Conservation (phyloP, 495 filamentous ascomycete genomes). For the Penicillium daleae region DNA sequence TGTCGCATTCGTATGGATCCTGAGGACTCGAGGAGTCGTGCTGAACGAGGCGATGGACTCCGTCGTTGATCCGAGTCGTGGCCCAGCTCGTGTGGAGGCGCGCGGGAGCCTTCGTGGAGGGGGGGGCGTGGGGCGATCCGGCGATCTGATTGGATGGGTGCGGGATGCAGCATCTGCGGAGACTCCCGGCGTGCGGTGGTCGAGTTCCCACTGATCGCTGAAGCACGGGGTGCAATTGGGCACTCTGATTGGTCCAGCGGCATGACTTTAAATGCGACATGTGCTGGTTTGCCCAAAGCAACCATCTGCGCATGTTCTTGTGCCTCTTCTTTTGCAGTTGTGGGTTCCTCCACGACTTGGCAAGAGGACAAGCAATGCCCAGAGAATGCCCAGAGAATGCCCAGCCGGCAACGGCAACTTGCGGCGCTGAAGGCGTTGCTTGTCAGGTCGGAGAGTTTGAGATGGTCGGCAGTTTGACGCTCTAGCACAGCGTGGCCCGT, state of each 20-base stretch:
- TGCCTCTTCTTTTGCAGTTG: background rate
- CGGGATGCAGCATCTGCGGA: background rate
- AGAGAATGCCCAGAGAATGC: constrained; percentile 6
- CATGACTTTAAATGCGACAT: background rate
- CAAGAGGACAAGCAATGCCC: constrained; percentile 6
- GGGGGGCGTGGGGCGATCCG: background rate
- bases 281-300: background rate
- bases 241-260: background rate
- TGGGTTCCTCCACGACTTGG: background rate
- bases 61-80: background rate
- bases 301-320: background rate
- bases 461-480: too few species aligned
- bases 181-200: background rate
- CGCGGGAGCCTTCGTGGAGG: too few species aligned
- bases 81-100: background rate
- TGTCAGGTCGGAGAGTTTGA: background rate
- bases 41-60: background rate
- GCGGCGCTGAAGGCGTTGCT: constrained; percentile 1
- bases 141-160: background rate
- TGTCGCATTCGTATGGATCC: too few species aligned
- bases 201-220: background rate
- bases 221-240: background rate
- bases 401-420: background rate
- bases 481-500: too few species aligned
- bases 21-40: too few species aligned